Percentiles rank a stretch among this genome's conserved stretches.
Evolutionary conservation across 1,284 basidiomycete genomes (phyloP).

Genomic region (Ustilago esculenta): DNA sequence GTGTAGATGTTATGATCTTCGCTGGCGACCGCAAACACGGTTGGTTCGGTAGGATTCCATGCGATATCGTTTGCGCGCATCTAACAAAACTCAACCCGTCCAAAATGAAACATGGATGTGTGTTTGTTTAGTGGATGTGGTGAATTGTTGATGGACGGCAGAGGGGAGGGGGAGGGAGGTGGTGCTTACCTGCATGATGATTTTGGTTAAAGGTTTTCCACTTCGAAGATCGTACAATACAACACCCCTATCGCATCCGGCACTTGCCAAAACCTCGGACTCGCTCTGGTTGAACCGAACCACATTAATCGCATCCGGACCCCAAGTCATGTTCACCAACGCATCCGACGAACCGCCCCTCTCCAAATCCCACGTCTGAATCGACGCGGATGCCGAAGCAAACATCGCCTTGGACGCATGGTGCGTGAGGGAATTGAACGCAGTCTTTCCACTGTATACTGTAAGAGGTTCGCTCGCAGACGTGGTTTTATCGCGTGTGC

Average conservation of each 20-base stretch:
- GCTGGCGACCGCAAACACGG: constrained; percentile 86
- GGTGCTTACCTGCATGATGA: constrained; percentile 84
- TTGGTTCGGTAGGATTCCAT: constrained; percentile 96
- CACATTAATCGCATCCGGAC: constrained; percentile 82
- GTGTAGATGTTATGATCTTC: constrained; percentile 99
- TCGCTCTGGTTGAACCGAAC: constrained; percentile 95
- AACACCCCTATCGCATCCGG: constrained; percentile 93
- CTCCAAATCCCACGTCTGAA: constrained; percentile 98
- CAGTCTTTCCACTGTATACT: constrained; percentile 59
- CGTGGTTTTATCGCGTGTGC: constrained; percentile 48
- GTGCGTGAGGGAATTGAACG: constrained; percentile 86
- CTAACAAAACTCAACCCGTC: too few relatives aligned
- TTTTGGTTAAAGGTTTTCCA: constrained; percentile 88
- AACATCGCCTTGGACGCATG: constrained; percentile 87
- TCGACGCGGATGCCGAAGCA: constrained; percentile 89
- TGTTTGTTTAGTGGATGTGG: too few relatives aligned
- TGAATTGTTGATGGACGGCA: too few relatives aligned
- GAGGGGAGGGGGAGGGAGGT: too few relatives aligned
- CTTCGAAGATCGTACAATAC: constrained; percentile 95
- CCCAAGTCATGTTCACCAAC: constrained; percentile 62
- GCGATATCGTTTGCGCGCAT: constrained; percentile 79
- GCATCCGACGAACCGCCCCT: constrained; percentile 76
- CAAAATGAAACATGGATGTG: too few relatives aligned
- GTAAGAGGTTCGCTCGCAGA: constrained; percentile 58
- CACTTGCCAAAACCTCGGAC: constrained; percentile 88